These are phyloP conservation scores for Starmerella vaccinii DNA, from an alignment of 805 yeast species.

Conservation along the genomic window DNA sequence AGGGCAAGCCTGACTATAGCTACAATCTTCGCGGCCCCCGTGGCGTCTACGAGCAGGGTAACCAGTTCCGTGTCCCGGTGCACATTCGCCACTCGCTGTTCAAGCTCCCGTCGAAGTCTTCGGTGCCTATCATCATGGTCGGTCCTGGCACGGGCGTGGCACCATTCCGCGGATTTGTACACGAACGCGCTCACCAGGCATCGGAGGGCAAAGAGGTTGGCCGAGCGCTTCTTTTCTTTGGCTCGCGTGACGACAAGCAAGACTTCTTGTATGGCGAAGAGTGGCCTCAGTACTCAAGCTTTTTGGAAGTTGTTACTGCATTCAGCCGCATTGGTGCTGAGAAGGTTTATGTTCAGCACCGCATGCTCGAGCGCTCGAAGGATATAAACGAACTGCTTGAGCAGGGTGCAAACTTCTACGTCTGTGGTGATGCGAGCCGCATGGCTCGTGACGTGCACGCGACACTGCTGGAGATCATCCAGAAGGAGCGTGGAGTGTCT, in stretches of 20 bases:
- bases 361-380: slow-evolving; percentile 41
- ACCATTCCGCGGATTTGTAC: slow-evolving; percentile 89
- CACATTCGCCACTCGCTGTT: slow-evolving; percentile 92
- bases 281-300: slow-evolving; percentile 57
- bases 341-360: slow-evolving; percentile 77
- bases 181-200: slow-evolving; percentile 64
- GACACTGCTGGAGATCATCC: slow-evolving; percentile 53
- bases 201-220: slow-evolving; percentile 52
- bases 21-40: slow-evolving; percentile 86
- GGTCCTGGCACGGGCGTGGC: slow-evolving; percentile 99
- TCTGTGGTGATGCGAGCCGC: slow-evolving; percentile 91
- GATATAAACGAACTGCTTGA: slow-evolving; percentile 43
- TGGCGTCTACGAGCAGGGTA: slow-evolving; percentile 35
- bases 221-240: slow-evolving; percentile 67
- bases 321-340: slow-evolving; percentile 65
- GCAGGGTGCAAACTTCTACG: slow-evolving; percentile 78
- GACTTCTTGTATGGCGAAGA: slow-evolving; percentile 83
- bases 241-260: slow-evolving; percentile 68
- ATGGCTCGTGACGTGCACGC: slow-evolving; percentile 92
- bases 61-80: slow-evolving; percentile 55
- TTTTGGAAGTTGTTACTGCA: slow-evolving; percentile 58
- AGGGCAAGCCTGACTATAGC: slow-evolving; percentile 38
- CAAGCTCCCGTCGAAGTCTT: slow-evolving; percentile 78
- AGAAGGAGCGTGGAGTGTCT: slow-evolving; percentile 51
- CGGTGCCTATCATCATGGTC: slow-evolving; percentile 76